phyloP scores from a whole-genome alignment of 352 stramenopile species.

The Globisporangium parvum region DNA sequence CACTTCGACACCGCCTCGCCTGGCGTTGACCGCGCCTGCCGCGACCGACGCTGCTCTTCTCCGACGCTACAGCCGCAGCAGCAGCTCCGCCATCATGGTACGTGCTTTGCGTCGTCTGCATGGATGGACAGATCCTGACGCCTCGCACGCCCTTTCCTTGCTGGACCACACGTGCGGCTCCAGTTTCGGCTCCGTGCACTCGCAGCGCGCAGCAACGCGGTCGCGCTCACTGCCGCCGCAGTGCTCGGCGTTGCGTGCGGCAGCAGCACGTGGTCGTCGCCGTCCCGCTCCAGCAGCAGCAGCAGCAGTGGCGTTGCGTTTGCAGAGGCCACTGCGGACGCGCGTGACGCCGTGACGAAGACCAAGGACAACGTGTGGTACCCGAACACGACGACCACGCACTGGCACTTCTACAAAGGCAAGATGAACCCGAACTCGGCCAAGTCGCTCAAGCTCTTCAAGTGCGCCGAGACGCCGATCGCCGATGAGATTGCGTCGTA shows the following conservation, averaged over 20 bases:
- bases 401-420: conserved; percentile 87
- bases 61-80: no score
- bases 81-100: no score
- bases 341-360: conserved; percentile 9
- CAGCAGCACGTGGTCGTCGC: neutral
- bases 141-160: no score
- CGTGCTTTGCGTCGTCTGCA: no score
- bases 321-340: conserved; percentile 11
- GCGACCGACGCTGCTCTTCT: no score
- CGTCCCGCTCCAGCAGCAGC: conserved; percentile 4
- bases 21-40: no score
- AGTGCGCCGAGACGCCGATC: conserved; percentile 82
- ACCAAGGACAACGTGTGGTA: conserved; percentile 43
- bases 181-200: neutral
- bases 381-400: conserved; percentile 79
- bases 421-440: conserved; percentile 78
- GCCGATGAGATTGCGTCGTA: conserved; percentile 81
- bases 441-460: conserved; percentile 88
- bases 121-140: no score
- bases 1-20: no score
- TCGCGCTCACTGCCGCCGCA: neutral
- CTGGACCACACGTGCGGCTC: no score
- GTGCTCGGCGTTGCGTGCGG: conserved; percentile 1
- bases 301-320: conserved; percentile 8
- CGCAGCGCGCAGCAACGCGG: neutral